Evolutionary conservation across 495 filamentous ascomycete genomes (phyloP), one percentile per base, ranked within the genome.

Genomic region (Penicillium taxi): DNA sequence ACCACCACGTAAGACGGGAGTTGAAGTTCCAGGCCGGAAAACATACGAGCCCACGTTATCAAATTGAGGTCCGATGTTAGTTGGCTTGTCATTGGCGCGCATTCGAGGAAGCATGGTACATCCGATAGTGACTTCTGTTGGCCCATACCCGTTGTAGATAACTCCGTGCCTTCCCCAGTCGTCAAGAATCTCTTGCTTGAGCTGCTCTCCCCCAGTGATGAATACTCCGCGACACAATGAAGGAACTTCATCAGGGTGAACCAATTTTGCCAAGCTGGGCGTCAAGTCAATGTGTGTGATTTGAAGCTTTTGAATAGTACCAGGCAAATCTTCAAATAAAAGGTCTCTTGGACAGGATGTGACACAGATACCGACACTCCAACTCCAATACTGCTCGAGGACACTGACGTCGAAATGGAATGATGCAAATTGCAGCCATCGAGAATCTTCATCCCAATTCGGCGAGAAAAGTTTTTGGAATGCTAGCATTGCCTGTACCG

Each of bases 341-440:
- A 90, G 42, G 50, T 91, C 85, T 41, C 80, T 70, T 0, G 85
- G 81, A 3, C 81, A 84, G 11, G 82, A 81, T 1, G 84, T 80
- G 4, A 91, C 75, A 7, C 80, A 79, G 27, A 91, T 84, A 5
- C 86, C 85, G 8, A 86, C 80, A 30, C 75, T 84, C 86, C 86
- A 93, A 32, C 75, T 86, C 84, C 84, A 91, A 55, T 83, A 93
- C 45, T 90, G 85, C 54, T 94, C 86, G 11, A 91, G 64, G 5
- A 91, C 82, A 18, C 82, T 86, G 14, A 91, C 86, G 47, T 94
- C 86, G 41, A 94, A 94, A 53, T 90, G 85, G 36, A 88, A 83
- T 1, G 84, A 86, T 5, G 86, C 86, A 49, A 94, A 94, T 54
- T 94, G 86, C 9, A 94, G 64, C 77, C 82, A 91, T 30, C 78